A percentile compares a stretch with the other conserved stretches of the same genome.
These are phyloP conservation scores for Phylloporus sp. DNA, from an alignment of 768 basidiomycete species.

Conservation along the genomic window DNA sequence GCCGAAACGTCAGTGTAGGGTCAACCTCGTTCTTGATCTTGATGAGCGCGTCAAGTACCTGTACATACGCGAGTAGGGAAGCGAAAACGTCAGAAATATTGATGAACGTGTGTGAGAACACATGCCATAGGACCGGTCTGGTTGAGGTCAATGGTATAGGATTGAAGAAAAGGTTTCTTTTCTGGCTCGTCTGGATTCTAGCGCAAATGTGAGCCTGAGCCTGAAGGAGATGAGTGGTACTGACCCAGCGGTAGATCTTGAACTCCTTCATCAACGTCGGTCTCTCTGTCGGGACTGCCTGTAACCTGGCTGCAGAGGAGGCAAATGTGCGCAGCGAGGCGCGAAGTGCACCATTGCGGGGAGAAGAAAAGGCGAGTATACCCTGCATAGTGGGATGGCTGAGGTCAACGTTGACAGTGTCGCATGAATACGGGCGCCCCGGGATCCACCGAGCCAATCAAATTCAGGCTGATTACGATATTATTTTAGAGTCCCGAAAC, in stretches of 20 bases:
- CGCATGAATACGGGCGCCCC: constrained; percentile 19
- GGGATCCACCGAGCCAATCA: constrained; percentile 26
- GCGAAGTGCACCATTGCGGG: constrained; percentile 7
- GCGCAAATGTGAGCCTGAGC: neutral
- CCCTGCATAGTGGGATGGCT: constrained; percentile 19
- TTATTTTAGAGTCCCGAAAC: too few species aligned
- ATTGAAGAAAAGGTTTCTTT: constrained; percentile 86
- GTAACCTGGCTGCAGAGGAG: constrained; percentile 22
- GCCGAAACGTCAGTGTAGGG: constrained; percentile 93
- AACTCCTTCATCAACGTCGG: constrained; percentile 84
- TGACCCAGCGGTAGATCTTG: constrained; percentile 98
- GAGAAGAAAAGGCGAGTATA: neutral
- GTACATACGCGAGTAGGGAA: neutral
- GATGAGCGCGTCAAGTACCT: constrained; percentile 90
- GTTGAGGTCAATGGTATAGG: constrained; percentile 88
- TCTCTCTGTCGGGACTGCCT: constrained; percentile 57
- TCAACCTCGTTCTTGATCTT: constrained; percentile 99
- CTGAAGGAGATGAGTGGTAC: neutral
- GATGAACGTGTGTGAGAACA: constrained; percentile 4
- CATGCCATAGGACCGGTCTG: constrained; percentile 92
- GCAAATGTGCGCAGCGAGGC: constrained; percentile 29
- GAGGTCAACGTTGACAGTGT: neutral
- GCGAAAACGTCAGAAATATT: neutral
- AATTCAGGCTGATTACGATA: neutral
- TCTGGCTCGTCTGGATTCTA: constrained; percentile 94